Conservation (phyloP, 805 yeast genomes). For the Vanderwaltozyma tropicalis region DNA sequence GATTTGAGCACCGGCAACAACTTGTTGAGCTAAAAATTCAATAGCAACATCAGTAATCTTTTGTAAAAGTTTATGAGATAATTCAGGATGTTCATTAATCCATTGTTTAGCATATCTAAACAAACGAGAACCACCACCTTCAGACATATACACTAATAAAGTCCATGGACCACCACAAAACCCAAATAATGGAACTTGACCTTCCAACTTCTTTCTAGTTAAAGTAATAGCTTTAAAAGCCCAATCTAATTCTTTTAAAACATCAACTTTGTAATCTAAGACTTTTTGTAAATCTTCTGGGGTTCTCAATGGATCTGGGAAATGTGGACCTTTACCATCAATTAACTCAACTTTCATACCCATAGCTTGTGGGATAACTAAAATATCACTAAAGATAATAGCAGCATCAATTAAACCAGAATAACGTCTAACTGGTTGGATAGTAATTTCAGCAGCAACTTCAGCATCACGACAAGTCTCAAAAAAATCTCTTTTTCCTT, state of each 20-base stretch:
- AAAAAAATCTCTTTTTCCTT: conserved; percentile 78
- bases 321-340: conserved; percentile 90
- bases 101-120: conserved; percentile 87
- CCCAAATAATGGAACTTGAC: conserved; percentile 89
- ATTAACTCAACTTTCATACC: conserved; percentile 91
- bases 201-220: conserved; percentile 77
- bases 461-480: conserved; percentile 94
- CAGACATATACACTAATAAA: conserved; percentile 89
- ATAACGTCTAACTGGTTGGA: conserved; percentile 87
- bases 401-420: conserved; percentile 92
- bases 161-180: conserved; percentile 99
- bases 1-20: conserved; percentile 96
- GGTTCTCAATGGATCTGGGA: conserved; percentile 74
- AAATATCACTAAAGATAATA: conserved; percentile 87
- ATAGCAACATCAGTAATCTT: conserved; percentile 78
- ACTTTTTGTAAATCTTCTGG: conserved; percentile 53
- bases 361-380: conserved; percentile 96
- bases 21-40: conserved; percentile 89
- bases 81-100: conserved; percentile 72
- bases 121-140: conserved; percentile 91
- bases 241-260: conserved; percentile 76
- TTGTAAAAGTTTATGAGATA: conserved; percentile 59
- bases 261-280: conserved; percentile 55
- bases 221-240: conserved; percentile 87
- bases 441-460: conserved; percentile 85